Evolutionary conservation across 2,329 filamentous ascomycete genomes (phyloP).

Genomic region (Xylariaceae sp.): DNA sequence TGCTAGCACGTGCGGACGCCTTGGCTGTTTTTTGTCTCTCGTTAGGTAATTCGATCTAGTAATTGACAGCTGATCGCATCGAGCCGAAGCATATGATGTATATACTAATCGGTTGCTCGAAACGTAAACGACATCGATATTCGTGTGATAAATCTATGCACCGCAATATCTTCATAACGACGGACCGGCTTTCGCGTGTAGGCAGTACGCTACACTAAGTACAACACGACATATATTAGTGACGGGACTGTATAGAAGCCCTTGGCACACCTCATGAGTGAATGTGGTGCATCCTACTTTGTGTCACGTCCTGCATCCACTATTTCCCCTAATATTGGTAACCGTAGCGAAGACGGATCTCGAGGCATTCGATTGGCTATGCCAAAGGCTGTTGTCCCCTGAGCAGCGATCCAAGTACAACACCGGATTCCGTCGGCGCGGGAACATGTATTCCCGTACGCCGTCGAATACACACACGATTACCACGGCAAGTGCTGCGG

Average conservation of each 20-base stretch:
- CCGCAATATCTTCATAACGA: no score
- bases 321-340: slow-evolving; percentile 14
- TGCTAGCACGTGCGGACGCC: not conserved
- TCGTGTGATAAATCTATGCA: no score
- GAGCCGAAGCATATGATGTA: no score
- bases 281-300: slow-evolving; percentile 12
- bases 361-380: slow-evolving; percentile 9
- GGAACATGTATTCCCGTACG: not conserved
- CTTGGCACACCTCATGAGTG: slow-evolving; percentile 5
- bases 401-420: slow-evolving; percentile 6
- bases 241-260: not conserved
- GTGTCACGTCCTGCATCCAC: slow-evolving; percentile 30
- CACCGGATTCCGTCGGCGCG: slow-evolving; percentile 5
- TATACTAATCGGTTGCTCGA: no score
- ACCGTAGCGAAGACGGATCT: slow-evolving; percentile 25
- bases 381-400: not conserved
- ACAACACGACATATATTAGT: no score
- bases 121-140: no score
- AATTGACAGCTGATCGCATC: not conserved
- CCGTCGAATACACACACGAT: not conserved
- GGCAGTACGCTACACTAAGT: no score
- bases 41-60: not conserved
- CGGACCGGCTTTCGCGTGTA: no score
- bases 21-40: not conserved
- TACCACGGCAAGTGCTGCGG: not conserved